Evolutionary conservation across 352 stramenopile genomes (phyloP), one percentile per base, ranked within the genome.

Genomic region (Globisporangium echinulatum): DNA sequence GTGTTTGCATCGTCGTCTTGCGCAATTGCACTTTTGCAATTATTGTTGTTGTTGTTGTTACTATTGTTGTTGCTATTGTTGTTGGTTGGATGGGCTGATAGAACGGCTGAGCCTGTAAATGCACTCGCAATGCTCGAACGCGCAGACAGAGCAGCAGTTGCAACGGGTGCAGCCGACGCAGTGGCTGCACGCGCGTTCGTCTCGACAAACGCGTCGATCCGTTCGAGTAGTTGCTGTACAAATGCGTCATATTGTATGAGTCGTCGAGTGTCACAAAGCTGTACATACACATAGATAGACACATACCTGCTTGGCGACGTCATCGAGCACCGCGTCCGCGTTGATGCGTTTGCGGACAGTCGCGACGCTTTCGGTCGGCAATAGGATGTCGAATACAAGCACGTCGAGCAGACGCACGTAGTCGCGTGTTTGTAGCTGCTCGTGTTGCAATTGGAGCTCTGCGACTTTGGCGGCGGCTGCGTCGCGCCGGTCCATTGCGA

Each of bases 401-500:
- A 81, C 53, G 43, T 87, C 74, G 3, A 63, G 25, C 54, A 70
- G 54, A 42, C 63, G 50, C 3, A 43, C 43, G 46, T 80, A 82
- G 50, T 83, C 59, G 54, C 60, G 52, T 17, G 49, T 1, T 48
- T 46, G 25, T 39, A 50, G 48, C 1, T 25, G 5, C 36, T 54
- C 55, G 51, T 56, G 38, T 0, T 42, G 17, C 49, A n/a, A 5
- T 59, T 71, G 11, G 51, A 68, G 42, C 54, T 38, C 15, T 78
- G 55, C 7, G 73, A 85, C 50, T 10, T 57, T 42, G n/a, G 77
- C 59, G 33, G 67, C 54, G 0, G 77, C 80, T 17, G 66, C 49
- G 2, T 59, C 40, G 58, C 54, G 57, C 19, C 61, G 75, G 42
- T 82, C 73, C 80, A 90, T 90, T 14, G 74, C 77, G 4, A 87